Conservation (phyloP, 108 stramenopile species). For the Pelagomonas calceolata region DNA sequence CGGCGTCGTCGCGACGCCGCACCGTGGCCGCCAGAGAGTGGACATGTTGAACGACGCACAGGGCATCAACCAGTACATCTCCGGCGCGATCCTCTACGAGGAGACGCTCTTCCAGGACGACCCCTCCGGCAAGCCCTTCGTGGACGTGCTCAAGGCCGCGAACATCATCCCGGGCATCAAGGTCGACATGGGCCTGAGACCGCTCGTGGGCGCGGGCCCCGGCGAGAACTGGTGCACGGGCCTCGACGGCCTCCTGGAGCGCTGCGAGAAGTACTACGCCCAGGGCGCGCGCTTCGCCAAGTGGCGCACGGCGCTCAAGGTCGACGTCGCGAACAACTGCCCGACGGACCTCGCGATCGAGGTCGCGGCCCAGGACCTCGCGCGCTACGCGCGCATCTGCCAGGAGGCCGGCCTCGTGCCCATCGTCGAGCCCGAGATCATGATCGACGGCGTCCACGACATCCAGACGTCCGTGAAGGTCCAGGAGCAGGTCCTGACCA, state of each 20-base stretch:
- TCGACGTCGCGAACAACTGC: constrained; percentile 17
- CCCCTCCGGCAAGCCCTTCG: constrained; percentile 16
- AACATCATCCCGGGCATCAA: constrained; percentile 28
- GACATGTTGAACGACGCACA: constrained; percentile 31
- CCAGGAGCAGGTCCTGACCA: constrained; percentile 25
- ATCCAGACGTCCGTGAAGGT: constrained; percentile 19
- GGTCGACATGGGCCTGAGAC: constrained; percentile 26
- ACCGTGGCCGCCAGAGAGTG: constrained; percentile 46
- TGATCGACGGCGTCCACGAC: constrained; percentile 24
- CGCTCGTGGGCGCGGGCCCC: constrained; percentile 21
- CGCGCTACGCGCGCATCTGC: constrained; percentile 31
- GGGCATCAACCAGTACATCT: neutral
- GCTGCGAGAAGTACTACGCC: constrained; percentile 16
- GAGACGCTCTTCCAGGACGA: constrained; percentile 26
- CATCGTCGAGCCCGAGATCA: constrained; percentile 30
- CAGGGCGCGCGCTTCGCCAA: constrained; percentile 34
- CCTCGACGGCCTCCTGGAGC: constrained; percentile 30
- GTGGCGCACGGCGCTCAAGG: constrained; percentile 29
- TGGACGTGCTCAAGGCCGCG: constrained; percentile 14
- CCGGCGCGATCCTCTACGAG: constrained; percentile 24
- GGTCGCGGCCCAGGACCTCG: constrained; percentile 27
- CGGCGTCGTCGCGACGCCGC: constrained; percentile 41
- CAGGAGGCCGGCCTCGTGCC: constrained; percentile 29
- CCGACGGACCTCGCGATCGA: constrained; percentile 25
- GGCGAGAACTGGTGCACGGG: constrained; percentile 23